Conservation (phyloP, 164 flowering plant genomes). For the Vitis amurensis region DNA sequence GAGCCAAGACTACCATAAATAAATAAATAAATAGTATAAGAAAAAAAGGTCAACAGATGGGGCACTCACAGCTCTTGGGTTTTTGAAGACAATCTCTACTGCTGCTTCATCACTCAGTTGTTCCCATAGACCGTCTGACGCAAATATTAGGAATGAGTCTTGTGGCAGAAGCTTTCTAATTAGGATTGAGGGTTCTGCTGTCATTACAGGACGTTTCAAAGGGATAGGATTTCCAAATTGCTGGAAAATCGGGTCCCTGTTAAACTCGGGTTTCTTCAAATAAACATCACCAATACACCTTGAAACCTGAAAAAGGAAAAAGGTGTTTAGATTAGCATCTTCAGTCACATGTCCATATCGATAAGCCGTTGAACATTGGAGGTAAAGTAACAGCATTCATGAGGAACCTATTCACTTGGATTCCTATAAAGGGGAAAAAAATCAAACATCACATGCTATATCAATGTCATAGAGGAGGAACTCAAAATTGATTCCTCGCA, state of each 20-base stretch:
- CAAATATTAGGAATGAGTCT: constrained; percentile 54
- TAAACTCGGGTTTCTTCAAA: constrained; percentile 56
- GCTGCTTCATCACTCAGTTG: constrained; percentile 56
- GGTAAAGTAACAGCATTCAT: background rate
- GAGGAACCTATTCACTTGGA: constrained; percentile 3
- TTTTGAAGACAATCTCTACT: constrained; percentile 49
- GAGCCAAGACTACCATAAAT: background rate
- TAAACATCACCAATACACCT: constrained; percentile 67
- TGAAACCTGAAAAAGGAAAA: constrained; percentile 43
- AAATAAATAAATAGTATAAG: background rate
- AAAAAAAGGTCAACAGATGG: background rate
- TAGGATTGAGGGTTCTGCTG: constrained; percentile 60
- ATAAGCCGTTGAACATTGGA: constrained; percentile 2
- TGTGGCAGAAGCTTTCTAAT: constrained; percentile 41
- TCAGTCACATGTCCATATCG: too few species aligned
- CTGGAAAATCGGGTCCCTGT: constrained; percentile 43
- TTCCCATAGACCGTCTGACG: constrained; percentile 69
- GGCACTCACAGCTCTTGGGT: constrained; percentile 62
- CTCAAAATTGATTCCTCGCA: background rate
- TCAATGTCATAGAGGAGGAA: background rate
- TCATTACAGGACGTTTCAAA: constrained; percentile 42
- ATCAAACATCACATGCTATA: background rate
- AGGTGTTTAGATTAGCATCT: background rate
- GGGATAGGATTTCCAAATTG: constrained; percentile 44
- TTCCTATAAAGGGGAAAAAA: background rate